phyloP scores from a whole-genome alignment of 495 filamentous ascomycete species.

The Immersiella caudata region DNA sequence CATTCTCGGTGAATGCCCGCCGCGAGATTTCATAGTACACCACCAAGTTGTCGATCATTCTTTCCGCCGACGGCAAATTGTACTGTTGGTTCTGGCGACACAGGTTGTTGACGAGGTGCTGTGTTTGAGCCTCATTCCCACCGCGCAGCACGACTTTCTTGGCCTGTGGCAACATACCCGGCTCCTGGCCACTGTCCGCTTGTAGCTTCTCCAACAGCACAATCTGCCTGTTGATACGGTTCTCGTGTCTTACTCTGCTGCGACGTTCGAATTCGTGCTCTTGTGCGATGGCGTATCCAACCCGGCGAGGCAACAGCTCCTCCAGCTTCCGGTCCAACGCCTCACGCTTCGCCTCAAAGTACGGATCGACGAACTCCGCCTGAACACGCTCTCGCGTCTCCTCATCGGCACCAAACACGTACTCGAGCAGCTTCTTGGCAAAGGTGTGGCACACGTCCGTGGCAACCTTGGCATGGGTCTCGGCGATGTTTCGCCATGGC shows the following conservation, averaged over 20 bases:
- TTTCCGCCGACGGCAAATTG: conserved; percentile 24
- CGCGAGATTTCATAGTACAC: conserved; percentile 42
- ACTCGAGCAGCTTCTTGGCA: conserved; percentile 23
- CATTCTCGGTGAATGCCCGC: conserved; percentile 32
- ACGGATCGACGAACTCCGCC: conserved; percentile 37
- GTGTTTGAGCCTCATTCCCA: not conserved
- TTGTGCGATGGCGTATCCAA: not conserved
- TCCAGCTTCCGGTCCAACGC: conserved; percentile 38
- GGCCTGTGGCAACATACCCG: not conserved
- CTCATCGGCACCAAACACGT: conserved; percentile 28
- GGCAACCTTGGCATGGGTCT: conserved; percentile 23
- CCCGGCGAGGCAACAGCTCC: conserved; percentile 38
- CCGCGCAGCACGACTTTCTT: not conserved
- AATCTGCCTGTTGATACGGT: not conserved
- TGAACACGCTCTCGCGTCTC: conserved; percentile 31
- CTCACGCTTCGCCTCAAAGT: conserved; percentile 38
- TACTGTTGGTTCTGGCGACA: not conserved
- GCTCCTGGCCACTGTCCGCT: not conserved
- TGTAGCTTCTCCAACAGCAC: not conserved
- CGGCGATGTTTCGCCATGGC: conserved; percentile 30
- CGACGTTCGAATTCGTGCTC: conserved; percentile 4
- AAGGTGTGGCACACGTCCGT: conserved; percentile 20
- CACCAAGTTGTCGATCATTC: conserved; percentile 39
- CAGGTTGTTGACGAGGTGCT: not conserved
- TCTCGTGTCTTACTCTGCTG: not conserved